Evolutionary conservation across 129 eudicot species (phyloP), one percentile per base, ranked within the genome.

Genomic region (Scalesia atractyloides): DNA sequence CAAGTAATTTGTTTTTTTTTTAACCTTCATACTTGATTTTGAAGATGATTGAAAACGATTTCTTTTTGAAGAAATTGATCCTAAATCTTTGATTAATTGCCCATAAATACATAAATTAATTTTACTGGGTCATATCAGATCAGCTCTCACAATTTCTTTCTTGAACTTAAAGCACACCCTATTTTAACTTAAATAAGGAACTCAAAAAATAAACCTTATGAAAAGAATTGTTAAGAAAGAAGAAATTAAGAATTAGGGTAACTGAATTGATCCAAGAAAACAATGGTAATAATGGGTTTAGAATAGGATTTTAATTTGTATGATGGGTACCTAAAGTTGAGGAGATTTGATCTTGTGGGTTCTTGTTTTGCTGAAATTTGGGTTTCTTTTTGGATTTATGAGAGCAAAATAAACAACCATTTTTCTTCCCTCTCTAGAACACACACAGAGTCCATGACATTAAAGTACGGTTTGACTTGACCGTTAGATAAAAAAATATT

Each of bases 331-430:
- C 96, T 82, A 74, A 66, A 62, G 82, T 58, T 75, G 92, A 84
- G 73, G 96, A 82, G 92, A 89, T 89, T 92, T 86, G 96, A 86
- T 82, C 86, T 80, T 82, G 83, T 47, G 84, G 71, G 79, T 76
- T 89, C 66, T 76, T 83, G 48, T n/a, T 72, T 63, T 67, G 80
- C 72, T 72, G 84, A 59, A 79, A 76, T 70, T 79, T 84, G 41
- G 76, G 70, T 58, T 79, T 83, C 74, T 86, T 89, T 86, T 82
- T 89, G 58, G 92, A 82, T 80, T 82, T 80, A 46, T 79, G 76
- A 65, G 88, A 58, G 79, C 92, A 82, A 67, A 82, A 87, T 64
- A 86, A 80, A 80, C 96, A 89, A 60, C 86, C 85, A 50, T 57
- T 74, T 77, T 65, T 54, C 64, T 48, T 65, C 61, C 68, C 64